A percentile compares a stretch with the other conserved stretches of the same genome.
phyloP scores from a whole-genome alignment of 176 grass and related monocot genomes.

The Tillandsia leiboldiana region DNA sequence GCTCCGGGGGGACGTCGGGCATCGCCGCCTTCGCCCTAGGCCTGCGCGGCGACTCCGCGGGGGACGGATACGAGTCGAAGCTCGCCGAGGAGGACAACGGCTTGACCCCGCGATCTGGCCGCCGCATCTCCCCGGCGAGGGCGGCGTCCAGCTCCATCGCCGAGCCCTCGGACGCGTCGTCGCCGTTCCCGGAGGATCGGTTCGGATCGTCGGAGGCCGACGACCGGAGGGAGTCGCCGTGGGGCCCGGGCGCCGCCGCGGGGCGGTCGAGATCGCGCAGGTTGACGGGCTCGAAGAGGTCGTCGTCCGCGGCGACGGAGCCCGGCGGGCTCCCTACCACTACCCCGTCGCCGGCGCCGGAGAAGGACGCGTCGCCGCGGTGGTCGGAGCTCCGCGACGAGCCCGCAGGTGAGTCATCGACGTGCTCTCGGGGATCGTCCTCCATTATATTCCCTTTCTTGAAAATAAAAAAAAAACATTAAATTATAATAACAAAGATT shows the following conservation, averaged over 20 bases:
- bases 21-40: slow-evolving; percentile 25
- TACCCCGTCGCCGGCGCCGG: slow-evolving; percentile 8
- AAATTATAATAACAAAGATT: background rate
- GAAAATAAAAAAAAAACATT: slow-evolving; percentile 27
- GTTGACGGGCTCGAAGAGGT: slow-evolving; percentile 34
- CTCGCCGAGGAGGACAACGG: background rate
- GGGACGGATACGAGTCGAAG: slow-evolving; percentile 11
- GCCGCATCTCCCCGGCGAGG: background rate
- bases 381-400: slow-evolving; percentile 13
- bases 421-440: slow-evolving; percentile 38
- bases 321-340: slow-evolving; percentile 9
- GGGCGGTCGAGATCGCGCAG: slow-evolving; percentile 23
- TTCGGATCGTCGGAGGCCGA: slow-evolving; percentile 14
- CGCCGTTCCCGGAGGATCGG: slow-evolving; percentile 4
- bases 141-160: slow-evolving; percentile 9
- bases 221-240: background rate
- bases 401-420: slow-evolving; percentile 19
- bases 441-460: slow-evolving; percentile 50
- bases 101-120: no score
- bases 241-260: background rate
- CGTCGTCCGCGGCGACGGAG: slow-evolving; percentile 27
- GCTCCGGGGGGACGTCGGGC: slow-evolving; percentile 47
- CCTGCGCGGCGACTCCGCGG: slow-evolving; percentile 5
- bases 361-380: slow-evolving; percentile 13
- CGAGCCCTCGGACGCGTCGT: slow-evolving; percentile 1